phyloP scores from a whole-genome alignment of 495 filamentous ascomycete genomes.

The Astrothelium macrocarpum region DNA sequence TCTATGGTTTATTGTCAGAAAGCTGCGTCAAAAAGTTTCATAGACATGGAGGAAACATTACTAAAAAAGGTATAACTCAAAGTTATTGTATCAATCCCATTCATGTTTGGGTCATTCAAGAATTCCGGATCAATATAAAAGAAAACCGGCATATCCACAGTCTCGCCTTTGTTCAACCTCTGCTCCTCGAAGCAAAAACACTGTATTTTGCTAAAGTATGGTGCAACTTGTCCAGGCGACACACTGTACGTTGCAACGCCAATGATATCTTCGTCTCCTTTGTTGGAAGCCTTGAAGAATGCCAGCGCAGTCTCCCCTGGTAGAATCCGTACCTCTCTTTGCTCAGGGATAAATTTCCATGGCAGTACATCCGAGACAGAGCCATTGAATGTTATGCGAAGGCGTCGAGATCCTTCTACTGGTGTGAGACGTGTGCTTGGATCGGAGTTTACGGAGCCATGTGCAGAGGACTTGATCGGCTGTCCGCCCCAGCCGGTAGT shows the following conservation, averaged over 20 bases:
- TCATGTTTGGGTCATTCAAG: constrained; percentile 83
- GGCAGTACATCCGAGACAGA: constrained; percentile 90
- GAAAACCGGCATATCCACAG: constrained; percentile 99
- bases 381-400: constrained; percentile 92
- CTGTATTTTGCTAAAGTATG: constrained; percentile 99
- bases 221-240: constrained; percentile 88
- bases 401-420: constrained; percentile 68
- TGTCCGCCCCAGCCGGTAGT: constrained; percentile 93
- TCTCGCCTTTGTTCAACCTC: constrained; percentile 87
- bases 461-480: constrained; percentile 70
- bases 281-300: constrained; percentile 96
- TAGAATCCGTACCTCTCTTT: constrained; percentile 89
- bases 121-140: constrained; percentile 98
- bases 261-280: constrained; percentile 80
- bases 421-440: constrained; percentile 60
- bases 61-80: constrained; percentile 98
- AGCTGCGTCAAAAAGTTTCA: neutral
- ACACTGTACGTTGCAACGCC: constrained; percentile 97
- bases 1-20: constrained; percentile 19
- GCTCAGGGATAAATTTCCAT: constrained; percentile 96
- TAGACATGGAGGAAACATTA: constrained; percentile 41
- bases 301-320: constrained; percentile 95
- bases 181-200: constrained; percentile 99
- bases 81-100: constrained; percentile 85
- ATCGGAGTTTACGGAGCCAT: constrained; percentile 52